Base-by-base conservation (phyloP, 495 filamentous ascomycete genomes). In the Aspergillus cavernicola region DNA sequence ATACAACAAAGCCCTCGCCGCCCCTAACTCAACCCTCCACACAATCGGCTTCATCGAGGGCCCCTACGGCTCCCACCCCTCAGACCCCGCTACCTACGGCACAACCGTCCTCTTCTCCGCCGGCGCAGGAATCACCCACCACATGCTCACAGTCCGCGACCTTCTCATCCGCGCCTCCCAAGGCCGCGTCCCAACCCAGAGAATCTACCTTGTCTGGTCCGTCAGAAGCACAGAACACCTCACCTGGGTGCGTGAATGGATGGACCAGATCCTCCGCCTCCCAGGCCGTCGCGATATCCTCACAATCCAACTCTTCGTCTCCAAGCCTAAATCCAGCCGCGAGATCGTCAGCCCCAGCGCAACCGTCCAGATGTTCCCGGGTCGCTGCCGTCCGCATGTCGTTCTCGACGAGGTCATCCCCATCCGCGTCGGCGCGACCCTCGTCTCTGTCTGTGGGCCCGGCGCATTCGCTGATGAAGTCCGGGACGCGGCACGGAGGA, bases 171-270 rank as follows among this genome's bases (percentile, higher is more conserved):
- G 85, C 40, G 87, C 84, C 60, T 71, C 75, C 29, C 82, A 85
- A 37, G 81, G 80, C 49, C 85, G 84, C 16, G 85, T 87, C 11
- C 87, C 90, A n/a, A 85, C 86, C 0, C 83, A 85, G 37, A 84
- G 86, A 53, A 78, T 97, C 55, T 77, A 93, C 12, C 79, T 98
- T 5, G 83, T 96, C 41, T 98, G 93, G 93, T 85, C 86, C 39
- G 88, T 98, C 47, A 89, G 92, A 58, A 87, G 78, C 35, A 88
- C 86, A 20, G 92, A 97, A 50, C 87, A 91, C 57, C 80, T 98
- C 22, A 84, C 91, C 63, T 98, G 93, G 93, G 89, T 97, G 36
- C 81, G 88, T 6, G 82, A 86, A 7, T 98, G 88, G 89, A 98
- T 98, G 93, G 92, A 95, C 55, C 78, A 88, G 63, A 92, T 97